phyloP scores from a whole-genome alignment of 768 basidiomycete genomes.

The Hebeloma cylindrosporum region DNA sequence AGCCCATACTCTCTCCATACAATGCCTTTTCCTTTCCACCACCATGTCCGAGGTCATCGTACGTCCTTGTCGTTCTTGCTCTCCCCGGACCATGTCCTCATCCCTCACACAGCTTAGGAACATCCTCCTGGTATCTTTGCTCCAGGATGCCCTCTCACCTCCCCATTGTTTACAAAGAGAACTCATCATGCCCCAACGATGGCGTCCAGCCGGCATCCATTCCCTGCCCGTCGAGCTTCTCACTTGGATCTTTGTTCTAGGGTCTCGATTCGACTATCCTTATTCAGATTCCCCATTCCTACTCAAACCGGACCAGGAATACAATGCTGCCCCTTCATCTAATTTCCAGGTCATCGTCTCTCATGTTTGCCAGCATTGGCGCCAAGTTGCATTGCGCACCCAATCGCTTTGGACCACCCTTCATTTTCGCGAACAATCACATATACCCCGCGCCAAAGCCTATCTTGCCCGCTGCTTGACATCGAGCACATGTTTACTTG shows the following conservation, averaged over 20 bases:
- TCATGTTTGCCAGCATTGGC: constrained; percentile 60
- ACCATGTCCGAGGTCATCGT: constrained; percentile 20
- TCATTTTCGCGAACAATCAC: constrained; percentile 49
- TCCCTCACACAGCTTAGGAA: constrained; percentile 17
- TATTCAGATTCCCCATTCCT: constrained; percentile 49
- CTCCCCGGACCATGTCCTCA: constrained; percentile 10
- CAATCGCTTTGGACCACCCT: constrained; percentile 56
- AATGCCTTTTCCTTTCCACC: constrained; percentile 10
- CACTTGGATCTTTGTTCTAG: constrained; percentile 55
- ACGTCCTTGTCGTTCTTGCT: constrained; percentile 13
- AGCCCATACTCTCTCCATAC: constrained; percentile 14
- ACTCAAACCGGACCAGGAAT: constrained; percentile 46
- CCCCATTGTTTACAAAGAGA: constrained; percentile 17
- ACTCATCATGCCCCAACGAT: constrained; percentile 12
- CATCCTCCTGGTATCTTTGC: constrained; percentile 17
- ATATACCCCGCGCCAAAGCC: constrained; percentile 46
- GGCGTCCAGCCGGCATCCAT: constrained; percentile 35
- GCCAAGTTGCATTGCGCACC: constrained; percentile 50
- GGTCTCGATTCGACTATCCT: constrained; percentile 43
- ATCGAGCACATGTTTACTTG: constrained; percentile 34
- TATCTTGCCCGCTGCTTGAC: constrained; percentile 42
- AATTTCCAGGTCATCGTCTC: constrained; percentile 57
- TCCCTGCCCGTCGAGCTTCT: constrained; percentile 60
- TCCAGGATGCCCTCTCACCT: constrained; percentile 14
- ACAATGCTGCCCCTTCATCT: constrained; percentile 39